Base-by-base conservation (phyloP, 805 yeast species). In the Myxozyma geophila region DNA sequence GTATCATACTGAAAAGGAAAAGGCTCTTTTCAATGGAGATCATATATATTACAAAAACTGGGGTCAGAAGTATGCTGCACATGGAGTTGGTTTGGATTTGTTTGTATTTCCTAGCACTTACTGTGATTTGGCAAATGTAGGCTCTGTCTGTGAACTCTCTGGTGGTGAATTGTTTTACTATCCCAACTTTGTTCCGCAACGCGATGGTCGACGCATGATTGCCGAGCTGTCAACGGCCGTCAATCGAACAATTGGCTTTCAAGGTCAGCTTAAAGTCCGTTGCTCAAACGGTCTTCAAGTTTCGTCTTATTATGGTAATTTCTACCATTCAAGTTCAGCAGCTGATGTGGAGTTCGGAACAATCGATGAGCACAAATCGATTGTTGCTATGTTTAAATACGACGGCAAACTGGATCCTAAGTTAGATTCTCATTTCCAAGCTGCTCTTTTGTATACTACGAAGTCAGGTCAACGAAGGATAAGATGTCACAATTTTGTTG, bases 221-320 rank as follows among this genome's bases (percentile, higher is more conserved):
- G 82, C 86, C 50, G 89, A 88, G 33, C 52, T 67, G 49, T 55
- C 54, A 37, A 67, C 72, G 2, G 71, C 74, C 36, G 80, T 88
- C 15, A 71, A 76, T 1, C 80, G 81, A 33, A 77, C 83, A 1
- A 75, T 76, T 4, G 98, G 96, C 4, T 88, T 88, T 70, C 95
- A 90, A 74, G 92, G 89, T 5, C 88, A 88, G 68, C 76, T 93
- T 67, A 92, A 92, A 72, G 83, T 92, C 33, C 88, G 99, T 68
- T 88, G 92, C 70, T 91, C 98, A 0, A 85, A 83, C 67, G 98
- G 98, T 0, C 78, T 95, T 58, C 96, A 90, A 72, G 90, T 93
- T 8, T 77, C 83, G 15, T 85, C 85, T 60, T 90, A 92, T 73
- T 88, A 87, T 70, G 93, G 93, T 0, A 82, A 81, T 50, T 80